A percentile compares a stretch with the other conserved stretches of the same genome.
Conservation (phyloP, 2,329 filamentous ascomycete genomes). For the Clarireedia monteithiana region DNA sequence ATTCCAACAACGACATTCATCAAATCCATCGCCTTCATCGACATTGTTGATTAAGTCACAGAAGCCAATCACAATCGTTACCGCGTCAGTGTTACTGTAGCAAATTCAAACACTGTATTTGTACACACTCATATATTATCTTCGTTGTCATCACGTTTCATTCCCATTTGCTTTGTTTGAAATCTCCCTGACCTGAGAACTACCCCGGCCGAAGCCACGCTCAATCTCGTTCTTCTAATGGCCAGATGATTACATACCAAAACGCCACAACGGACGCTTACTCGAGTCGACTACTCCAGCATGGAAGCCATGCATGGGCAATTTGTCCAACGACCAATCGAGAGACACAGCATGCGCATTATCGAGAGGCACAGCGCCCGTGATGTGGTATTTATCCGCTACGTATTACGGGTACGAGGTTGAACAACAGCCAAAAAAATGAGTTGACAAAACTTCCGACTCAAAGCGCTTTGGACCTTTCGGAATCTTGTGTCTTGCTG, state of each 20-base stretch:
- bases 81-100: too few relatives aligned
- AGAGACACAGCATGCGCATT: background rate
- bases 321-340: background rate
- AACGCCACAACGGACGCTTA: background rate
- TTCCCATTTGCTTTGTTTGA: background rate
- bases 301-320: background rate
- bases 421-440: background rate
- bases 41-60: too few relatives aligned
- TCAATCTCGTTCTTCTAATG: background rate
- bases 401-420: background rate
- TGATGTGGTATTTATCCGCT: background rate
- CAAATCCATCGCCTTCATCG: too few relatives aligned
- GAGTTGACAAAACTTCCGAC: background rate
- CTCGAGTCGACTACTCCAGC: background rate
- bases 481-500: conserved; percentile 1
- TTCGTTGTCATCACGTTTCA: background rate
- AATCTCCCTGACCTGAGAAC: background rate
- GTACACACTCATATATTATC: background rate
- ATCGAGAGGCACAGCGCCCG: background rate
- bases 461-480: background rate
- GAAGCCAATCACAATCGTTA: too few relatives aligned
- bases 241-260: background rate
- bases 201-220: background rate
- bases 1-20: too few relatives aligned
- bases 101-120: too few relatives aligned